Percentiles rank a stretch among this genome's conserved stretches.
These are phyloP conservation scores for Fragaria vesca DNA, from an alignment of 306 rosid genomes.

Conservation along the genomic window DNA sequence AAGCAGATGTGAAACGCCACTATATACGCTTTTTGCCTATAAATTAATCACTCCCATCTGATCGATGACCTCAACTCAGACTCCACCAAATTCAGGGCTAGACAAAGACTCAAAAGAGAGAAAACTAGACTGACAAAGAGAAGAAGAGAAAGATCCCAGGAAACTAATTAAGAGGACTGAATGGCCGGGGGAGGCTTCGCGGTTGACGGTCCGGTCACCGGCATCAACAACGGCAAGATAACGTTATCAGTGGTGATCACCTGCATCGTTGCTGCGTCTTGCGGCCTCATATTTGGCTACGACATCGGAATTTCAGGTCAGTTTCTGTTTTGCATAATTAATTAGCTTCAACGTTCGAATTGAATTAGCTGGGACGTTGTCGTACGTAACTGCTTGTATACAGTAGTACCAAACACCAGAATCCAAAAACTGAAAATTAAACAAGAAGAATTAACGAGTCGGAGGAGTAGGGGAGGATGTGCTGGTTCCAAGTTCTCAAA, in stretches of 20 bases:
- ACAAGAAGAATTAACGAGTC: neutral
- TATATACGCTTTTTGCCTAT: neutral
- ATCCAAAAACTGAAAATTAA: neutral
- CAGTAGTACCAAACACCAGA: neutral
- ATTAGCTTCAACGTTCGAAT: neutral
- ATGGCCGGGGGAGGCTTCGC: slow-evolving; percentile 65
- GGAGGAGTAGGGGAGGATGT: too few relatives aligned
- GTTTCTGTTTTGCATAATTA: neutral
- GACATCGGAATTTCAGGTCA: slow-evolving; percentile 72
- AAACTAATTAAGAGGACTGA: neutral
- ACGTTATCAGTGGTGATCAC: slow-evolving; percentile 55
- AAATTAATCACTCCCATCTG: neutral
- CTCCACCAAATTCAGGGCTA: neutral
- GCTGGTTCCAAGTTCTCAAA: too few relatives aligned
- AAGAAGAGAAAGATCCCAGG: neutral
- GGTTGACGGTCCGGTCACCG: slow-evolving; percentile 26
- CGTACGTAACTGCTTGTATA: neutral
- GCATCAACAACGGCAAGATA: slow-evolving; percentile 41
- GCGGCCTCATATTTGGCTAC: slow-evolving; percentile 75
- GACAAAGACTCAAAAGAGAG: too few relatives aligned
- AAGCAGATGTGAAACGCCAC: neutral
- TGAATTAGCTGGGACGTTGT: neutral
- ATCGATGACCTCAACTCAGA: neutral
- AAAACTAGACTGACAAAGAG: too few relatives aligned
- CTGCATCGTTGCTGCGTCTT: slow-evolving; percentile 69